Conservation (phyloP, 208 protist genomes). For the Leishmania tarentolae region DNA sequence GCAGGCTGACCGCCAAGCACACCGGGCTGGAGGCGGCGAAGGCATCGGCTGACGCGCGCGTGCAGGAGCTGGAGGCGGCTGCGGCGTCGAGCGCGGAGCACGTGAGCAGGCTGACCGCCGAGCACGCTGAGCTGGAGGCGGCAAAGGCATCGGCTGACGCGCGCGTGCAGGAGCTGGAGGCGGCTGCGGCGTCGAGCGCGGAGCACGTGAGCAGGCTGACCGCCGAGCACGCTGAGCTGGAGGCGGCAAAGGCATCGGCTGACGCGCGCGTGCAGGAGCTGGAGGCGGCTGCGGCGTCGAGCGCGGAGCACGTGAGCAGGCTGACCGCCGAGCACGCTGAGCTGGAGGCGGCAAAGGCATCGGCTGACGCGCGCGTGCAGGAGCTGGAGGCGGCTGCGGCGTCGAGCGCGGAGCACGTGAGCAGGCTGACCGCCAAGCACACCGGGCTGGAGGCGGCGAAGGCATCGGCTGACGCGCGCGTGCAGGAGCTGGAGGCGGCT, state of each 20-base stretch:
- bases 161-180: slow-evolving; percentile 12
- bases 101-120: background rate
- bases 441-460: no score
- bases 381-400: no score
- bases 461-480: no score
- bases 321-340: no score
- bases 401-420: no score
- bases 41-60: background rate
- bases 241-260: background rate
- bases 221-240: slow-evolving; percentile 1
- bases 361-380: no score
- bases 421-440: no score
- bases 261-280: slow-evolving; percentile 3
- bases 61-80: slow-evolving; percentile 14
- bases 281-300: no score
- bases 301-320: no score
- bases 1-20: background rate
- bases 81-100: background rate
- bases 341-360: no score
- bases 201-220: background rate
- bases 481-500: no score
- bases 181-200: background rate
- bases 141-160: slow-evolving; percentile 5
- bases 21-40: slow-evolving; percentile 10
- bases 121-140: slow-evolving; percentile 5